These are phyloP conservation scores for Corinectria fuckeliana DNA, from an alignment of 2,329 filamentous ascomycete genomes.

Conservation along the genomic window DNA sequence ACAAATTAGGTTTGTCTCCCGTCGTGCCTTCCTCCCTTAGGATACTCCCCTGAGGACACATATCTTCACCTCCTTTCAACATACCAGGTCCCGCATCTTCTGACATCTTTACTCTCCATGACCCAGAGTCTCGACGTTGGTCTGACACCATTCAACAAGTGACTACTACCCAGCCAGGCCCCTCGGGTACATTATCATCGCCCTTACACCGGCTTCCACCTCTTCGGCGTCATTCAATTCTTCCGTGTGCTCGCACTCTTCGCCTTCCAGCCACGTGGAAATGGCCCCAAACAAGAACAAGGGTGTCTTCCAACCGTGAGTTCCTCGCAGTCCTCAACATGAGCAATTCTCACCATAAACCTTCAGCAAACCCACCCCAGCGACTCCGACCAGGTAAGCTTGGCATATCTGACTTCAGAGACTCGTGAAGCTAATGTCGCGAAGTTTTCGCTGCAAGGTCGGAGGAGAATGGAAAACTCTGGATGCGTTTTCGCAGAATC, in stretches of 20 bases:
- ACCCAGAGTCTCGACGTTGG: not conserved
- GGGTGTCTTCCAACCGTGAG: slow-evolving; percentile 23
- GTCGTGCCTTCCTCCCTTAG: not conserved
- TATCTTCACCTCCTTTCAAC: not conserved
- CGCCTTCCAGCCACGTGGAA: not conserved
- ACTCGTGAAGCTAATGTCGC: not conserved
- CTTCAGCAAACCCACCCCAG: slow-evolving; percentile 10
- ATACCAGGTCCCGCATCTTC: not conserved
- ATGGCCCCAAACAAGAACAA: slow-evolving; percentile 22
- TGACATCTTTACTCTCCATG: not conserved
- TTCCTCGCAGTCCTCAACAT: not conserved
- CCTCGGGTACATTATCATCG: no score
- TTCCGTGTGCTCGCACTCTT: not conserved
- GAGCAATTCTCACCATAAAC: not conserved
- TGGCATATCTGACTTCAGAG: fast-evolving
- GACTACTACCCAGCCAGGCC: no score
- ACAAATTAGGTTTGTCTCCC: not conserved
- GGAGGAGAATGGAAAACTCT: slow-evolving; percentile 46
- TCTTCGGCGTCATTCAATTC: not conserved
- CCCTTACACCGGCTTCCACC: no score
- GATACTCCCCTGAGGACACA: not conserved
- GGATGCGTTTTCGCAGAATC: slow-evolving; percentile 41
- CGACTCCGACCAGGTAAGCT: slow-evolving; percentile 19
- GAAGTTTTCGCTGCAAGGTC: slow-evolving; percentile 44
- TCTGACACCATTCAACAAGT: not conserved